These are phyloP conservation scores for Gillenia trifoliata DNA, from an alignment of 306 rosid species.

Conservation along the genomic window DNA sequence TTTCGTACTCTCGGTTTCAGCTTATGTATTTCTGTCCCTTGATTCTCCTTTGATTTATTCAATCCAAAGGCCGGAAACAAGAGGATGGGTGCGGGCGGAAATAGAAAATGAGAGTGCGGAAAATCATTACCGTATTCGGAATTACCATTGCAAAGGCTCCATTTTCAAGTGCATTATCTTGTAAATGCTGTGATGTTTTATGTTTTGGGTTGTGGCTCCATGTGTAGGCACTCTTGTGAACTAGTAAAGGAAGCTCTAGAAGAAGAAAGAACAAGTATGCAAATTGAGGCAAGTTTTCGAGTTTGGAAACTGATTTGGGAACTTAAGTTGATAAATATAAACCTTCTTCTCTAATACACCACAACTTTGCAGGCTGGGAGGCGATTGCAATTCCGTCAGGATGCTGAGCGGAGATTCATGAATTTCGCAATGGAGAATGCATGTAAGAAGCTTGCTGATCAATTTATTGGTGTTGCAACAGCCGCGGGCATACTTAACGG, in stretches of 20 bases:
- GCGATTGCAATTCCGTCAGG: constrained; percentile 5
- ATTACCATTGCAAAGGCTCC: background rate
- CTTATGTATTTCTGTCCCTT: background rate
- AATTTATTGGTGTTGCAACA: background rate
- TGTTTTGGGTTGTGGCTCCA: background rate
- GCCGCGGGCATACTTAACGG: background rate
- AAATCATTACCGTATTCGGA: background rate
- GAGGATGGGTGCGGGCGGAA: background rate
- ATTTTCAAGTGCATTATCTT: background rate
- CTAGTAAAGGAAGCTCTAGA: background rate
- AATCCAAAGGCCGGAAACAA: background rate
- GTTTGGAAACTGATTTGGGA: background rate
- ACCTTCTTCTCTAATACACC: background rate
- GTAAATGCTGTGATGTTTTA: background rate
- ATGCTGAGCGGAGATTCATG: constrained; percentile 4
- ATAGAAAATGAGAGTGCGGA: background rate
- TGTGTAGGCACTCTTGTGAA: background rate
- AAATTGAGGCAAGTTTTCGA: constrained; percentile 16
- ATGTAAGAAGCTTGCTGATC: constrained; percentile 10
- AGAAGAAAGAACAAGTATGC: constrained; percentile 4
- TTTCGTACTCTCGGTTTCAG: background rate
- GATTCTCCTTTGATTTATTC: background rate
- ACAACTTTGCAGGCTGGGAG: constrained; percentile 11
- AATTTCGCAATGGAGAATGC: constrained; percentile 12
- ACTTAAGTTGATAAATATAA: background rate